Evolutionary conservation across 345 rosid species (phyloP).

Genomic region (Triadica sebifera): DNA sequence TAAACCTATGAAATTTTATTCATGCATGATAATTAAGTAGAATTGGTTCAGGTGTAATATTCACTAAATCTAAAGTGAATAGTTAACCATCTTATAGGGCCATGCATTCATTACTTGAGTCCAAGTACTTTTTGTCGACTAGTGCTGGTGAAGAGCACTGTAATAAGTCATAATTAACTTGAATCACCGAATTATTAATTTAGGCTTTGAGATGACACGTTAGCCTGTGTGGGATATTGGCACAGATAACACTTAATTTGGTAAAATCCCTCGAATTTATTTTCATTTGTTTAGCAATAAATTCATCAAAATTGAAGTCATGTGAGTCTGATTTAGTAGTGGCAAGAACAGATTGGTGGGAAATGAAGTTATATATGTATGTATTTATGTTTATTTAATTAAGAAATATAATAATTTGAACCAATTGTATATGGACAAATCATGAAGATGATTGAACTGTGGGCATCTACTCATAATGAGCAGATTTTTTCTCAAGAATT

Average conservation of each 20-base stretch:
- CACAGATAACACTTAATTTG: neutral
- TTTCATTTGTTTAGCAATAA: neutral
- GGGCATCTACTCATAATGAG: slow-evolving; percentile 5
- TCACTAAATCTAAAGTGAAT: neutral
- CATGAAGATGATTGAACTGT: slow-evolving; percentile 6
- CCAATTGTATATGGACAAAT: slow-evolving; percentile 5
- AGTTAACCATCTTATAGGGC: neutral
- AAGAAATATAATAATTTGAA: neutral
- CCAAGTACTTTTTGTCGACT: slow-evolving; percentile 13
- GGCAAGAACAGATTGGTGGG: slow-evolving; percentile 6
- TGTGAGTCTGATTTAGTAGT: neutral
- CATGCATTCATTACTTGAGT: neutral
- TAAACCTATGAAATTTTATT: neutral
- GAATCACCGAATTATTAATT: neutral
- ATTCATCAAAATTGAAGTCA: neutral
- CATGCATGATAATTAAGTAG: neutral
- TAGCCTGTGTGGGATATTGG: neutral
- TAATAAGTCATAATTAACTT: neutral
- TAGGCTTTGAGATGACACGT: neutral
- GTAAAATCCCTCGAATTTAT: neutral
- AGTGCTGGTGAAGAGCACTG: neutral
- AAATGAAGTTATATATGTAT: neutral
- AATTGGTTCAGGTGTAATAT: neutral
- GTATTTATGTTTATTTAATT: too few relatives aligned
- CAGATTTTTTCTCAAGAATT: neutral